Percentiles rank a stretch among this genome's conserved stretches.
Conservation (phyloP, 2,329 filamentous ascomycete genomes). For the Epichloe coenophiala region DNA sequence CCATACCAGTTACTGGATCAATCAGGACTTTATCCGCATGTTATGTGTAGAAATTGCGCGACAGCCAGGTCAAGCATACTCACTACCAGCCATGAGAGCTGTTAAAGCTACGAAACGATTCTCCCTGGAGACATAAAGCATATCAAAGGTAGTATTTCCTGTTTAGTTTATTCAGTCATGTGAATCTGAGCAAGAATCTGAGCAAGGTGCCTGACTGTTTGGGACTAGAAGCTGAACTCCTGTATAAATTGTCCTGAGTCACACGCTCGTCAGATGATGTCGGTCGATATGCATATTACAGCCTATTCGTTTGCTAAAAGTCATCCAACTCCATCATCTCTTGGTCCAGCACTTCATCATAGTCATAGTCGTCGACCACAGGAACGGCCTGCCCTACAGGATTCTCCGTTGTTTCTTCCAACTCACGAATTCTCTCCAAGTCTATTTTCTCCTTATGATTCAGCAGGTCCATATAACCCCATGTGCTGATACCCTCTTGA, state of each 20-base stretch:
- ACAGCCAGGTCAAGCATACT: slow-evolving; percentile 48
- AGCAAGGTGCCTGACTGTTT: background rate
- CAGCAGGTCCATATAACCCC: slow-evolving; percentile 69
- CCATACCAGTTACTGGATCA: slow-evolving; percentile 87
- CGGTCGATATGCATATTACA: background rate
- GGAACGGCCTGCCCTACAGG: slow-evolving; percentile 8
- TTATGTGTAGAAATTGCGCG: slow-evolving; percentile 79
- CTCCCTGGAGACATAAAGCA: slow-evolving; percentile 5
- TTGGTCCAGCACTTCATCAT: slow-evolving; percentile 38
- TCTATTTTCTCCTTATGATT: slow-evolving; percentile 65
- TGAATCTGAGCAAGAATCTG: background rate
- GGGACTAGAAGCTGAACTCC: background rate
- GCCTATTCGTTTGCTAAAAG: slow-evolving; percentile 11
- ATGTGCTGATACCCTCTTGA: slow-evolving; percentile 87
- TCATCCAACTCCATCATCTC: slow-evolving; percentile 41
- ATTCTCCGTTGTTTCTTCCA: slow-evolving; percentile 31
- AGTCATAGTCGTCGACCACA: slow-evolving; percentile 30
- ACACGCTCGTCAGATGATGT: background rate
- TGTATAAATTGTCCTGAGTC: background rate
- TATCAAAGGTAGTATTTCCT: too few relatives aligned
- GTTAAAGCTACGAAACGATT: slow-evolving; percentile 36
- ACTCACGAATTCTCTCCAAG: slow-evolving; percentile 50
- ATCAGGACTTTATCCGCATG: slow-evolving; percentile 78
- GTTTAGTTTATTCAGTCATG: too few relatives aligned
- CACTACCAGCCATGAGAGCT: slow-evolving; percentile 44